Evolutionary conservation across 1,284 basidiomycete species (phyloP).

Genomic region (Serendipita sp.): DNA sequence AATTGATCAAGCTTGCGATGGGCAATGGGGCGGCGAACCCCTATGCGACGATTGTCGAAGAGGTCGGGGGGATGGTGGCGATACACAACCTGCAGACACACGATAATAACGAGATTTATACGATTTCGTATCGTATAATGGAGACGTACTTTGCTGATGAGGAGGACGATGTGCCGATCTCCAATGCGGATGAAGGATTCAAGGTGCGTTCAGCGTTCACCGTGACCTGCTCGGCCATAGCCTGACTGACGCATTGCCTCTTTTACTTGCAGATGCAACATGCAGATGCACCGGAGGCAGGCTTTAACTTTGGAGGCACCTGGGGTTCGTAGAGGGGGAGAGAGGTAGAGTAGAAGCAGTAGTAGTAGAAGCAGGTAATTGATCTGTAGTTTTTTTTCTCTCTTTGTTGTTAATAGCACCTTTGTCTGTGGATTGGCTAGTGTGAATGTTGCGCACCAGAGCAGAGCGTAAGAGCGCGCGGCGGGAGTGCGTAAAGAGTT

Average conservation of each 20-base stretch:
- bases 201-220: not conserved
- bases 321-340: not conserved
- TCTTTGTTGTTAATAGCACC: too few species aligned
- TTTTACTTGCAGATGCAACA: not conserved
- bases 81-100: slow-evolving; percentile 99
- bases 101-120: slow-evolving; percentile 98
- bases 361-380: not conserved
- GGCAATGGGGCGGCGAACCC: slow-evolving; percentile 81
- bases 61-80: slow-evolving; percentile 95
- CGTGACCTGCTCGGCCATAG: not conserved
- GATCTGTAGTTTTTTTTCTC: too few species aligned
- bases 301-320: slow-evolving; percentile 1
- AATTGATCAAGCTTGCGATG: slow-evolving; percentile 79
- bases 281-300: not conserved
- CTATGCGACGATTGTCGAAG: slow-evolving; percentile 91
- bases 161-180: slow-evolving; percentile 37
- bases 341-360: not conserved
- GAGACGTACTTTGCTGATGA: slow-evolving; percentile 84
- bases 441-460: too few species aligned
- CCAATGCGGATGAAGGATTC: slow-evolving; percentile 1
- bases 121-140: slow-evolving; percentile 99
- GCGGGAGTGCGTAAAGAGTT: too few species aligned
- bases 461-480: too few species aligned
- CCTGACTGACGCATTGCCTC: not conserved
- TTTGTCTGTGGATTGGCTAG: too few species aligned